Evolutionary conservation across 805 yeast genomes (phyloP).

Genomic region (Yamadazyma olivae): DNA sequence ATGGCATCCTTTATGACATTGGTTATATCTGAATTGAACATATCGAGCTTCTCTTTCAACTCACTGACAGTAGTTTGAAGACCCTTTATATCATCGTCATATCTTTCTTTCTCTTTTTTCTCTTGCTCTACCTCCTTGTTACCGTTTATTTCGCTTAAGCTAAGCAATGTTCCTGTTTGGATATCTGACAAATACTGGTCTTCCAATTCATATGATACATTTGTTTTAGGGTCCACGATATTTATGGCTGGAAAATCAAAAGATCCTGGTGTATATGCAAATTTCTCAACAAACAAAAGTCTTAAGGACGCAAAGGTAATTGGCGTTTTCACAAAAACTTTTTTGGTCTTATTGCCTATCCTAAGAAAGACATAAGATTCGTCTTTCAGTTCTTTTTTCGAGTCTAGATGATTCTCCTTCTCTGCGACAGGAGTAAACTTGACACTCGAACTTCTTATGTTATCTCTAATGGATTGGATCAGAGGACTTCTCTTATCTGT

Average conservation of each 20-base stretch:
- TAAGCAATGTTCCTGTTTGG: constrained; percentile 53
- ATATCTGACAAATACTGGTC: constrained; percentile 55
- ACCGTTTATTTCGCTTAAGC: constrained; percentile 6
- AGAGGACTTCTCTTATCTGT: constrained; percentile 1
- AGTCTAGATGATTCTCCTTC: not conserved
- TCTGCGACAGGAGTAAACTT: constrained; percentile 1
- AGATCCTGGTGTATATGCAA: constrained; percentile 75
- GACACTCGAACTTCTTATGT: constrained; percentile 1
- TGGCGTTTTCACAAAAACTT: constrained; percentile 44
- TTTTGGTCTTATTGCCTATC: constrained; percentile 53
- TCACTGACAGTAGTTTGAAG: constrained; percentile 4
- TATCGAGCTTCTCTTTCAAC: constrained; percentile 8
- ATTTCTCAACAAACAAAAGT: constrained; percentile 78
- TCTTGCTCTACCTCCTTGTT: constrained; percentile 2
- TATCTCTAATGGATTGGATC: constrained; percentile 8
- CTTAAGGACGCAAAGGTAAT: constrained; percentile 54
- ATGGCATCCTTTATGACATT: constrained; percentile 9
- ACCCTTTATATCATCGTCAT: constrained; percentile 1
- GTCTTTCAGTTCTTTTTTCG: not conserved
- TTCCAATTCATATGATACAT: constrained; percentile 77
- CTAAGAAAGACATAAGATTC: constrained; percentile 38
- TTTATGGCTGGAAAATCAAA: constrained; percentile 76
- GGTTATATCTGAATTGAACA: constrained; percentile 3
- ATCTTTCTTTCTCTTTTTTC: not conserved
- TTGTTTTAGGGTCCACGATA: constrained; percentile 56